These are phyloP conservation scores for Aegilops bicornis DNA, from an alignment of 176 grass and related monocot species.

Conservation along the genomic window DNA sequence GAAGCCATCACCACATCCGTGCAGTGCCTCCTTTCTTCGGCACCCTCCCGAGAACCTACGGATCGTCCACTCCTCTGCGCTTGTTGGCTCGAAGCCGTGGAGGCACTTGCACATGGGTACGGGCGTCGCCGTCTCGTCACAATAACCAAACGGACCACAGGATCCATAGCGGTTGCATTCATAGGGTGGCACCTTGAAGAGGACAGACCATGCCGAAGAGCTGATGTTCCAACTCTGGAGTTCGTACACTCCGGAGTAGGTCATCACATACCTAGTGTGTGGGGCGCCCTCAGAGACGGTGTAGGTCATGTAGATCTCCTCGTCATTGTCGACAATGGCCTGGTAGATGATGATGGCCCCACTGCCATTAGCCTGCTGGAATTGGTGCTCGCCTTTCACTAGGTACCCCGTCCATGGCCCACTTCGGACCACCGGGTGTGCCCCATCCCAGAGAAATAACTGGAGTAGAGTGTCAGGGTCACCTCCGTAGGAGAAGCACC, in stretches of 20 bases:
- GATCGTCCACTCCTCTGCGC: background rate
- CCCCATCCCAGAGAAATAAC: background rate
- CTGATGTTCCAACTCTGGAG: constrained; percentile 15
- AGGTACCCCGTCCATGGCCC: constrained; percentile 33
- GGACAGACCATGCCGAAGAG: background rate
- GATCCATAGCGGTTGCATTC: constrained; percentile 4
- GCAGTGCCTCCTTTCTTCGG: background rate
- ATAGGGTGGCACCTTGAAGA: background rate
- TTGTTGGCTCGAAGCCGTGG: constrained; percentile 29
- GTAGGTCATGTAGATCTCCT: background rate
- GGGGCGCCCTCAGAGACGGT: background rate
- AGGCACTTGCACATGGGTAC: constrained; percentile 36
- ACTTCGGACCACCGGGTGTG: background rate
- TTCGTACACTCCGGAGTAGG: background rate
- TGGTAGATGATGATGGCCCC: background rate
- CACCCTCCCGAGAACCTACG: constrained; percentile 26
- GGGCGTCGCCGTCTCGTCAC: background rate
- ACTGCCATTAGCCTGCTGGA: background rate
- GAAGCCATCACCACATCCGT: constrained; percentile 5
- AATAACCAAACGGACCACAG: constrained; percentile 42
- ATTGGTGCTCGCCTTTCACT: background rate
- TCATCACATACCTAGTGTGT: background rate
- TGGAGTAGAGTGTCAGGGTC: background rate
- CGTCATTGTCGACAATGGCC: background rate
- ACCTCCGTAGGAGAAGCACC: background rate